phyloP scores from a whole-genome alignment of 179 eudicot species.

The Carnegiea gigantea region DNA sequence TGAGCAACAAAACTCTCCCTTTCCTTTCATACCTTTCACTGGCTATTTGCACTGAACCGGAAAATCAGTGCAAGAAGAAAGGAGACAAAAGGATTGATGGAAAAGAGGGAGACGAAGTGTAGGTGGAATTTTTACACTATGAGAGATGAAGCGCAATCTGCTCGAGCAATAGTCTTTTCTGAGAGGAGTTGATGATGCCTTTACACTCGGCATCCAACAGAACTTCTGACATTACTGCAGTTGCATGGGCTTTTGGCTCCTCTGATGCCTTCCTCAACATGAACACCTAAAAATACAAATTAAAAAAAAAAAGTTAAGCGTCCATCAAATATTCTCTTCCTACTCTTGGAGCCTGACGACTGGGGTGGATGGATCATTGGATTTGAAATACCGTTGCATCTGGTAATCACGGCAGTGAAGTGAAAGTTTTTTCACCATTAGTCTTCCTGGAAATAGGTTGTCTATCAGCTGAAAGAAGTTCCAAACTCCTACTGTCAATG shows the following conservation, averaged over 20 bases:
- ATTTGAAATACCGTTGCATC: background rate
- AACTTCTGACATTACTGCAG: conserved; percentile 78
- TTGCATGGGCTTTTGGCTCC: conserved; percentile 77
- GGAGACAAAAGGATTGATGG: background rate
- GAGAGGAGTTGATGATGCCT: conserved; percentile 64
- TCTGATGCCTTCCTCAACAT: conserved; percentile 73
- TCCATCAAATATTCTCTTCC: background rate
- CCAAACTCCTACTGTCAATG: background rate
- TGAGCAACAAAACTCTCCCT: background rate
- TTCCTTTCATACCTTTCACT: conserved; percentile 7
- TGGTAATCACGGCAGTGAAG: background rate
- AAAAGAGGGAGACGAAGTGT: background rate
- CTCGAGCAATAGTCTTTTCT: conserved; percentile 67
- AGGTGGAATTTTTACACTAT: conserved; percentile 27
- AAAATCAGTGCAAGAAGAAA: conserved; percentile 22
- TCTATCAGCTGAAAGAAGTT: background rate
- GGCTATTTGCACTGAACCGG: conserved; percentile 24
- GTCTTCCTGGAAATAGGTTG: background rate
- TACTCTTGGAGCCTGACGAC: background rate
- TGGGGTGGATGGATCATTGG: background rate
- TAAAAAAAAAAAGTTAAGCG: background rate
- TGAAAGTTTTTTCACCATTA: background rate
- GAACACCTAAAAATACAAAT: conserved; percentile 46
- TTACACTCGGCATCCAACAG: conserved; percentile 76
- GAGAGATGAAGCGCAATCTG: conserved; percentile 87